These are phyloP conservation scores for Paramecium bursaria DNA, from an alignment of 73 alveolate genomes.

Conservation along the genomic window DNA sequence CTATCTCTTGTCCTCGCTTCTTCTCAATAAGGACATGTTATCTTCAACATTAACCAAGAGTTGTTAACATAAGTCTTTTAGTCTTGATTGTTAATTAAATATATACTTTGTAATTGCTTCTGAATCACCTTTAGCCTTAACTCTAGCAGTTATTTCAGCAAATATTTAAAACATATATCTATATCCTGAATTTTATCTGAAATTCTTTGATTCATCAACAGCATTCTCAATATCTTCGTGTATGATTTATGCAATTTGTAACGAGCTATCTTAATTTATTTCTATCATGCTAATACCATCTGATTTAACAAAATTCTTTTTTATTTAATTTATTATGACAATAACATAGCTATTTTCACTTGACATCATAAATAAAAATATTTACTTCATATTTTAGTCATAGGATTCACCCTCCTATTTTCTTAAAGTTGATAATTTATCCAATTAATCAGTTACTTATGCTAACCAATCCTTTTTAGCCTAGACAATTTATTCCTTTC, in stretches of 20 bases:
- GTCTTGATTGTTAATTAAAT: too few relatives aligned
- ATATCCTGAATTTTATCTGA: slow-evolving; percentile 41
- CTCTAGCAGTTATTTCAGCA: slow-evolving; percentile 23
- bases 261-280: background rate
- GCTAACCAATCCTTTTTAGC: slow-evolving; percentile 30
- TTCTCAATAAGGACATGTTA: too few relatives aligned
- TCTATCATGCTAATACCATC: slow-evolving; percentile 10
- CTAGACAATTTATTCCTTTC: slow-evolving; percentile 9
- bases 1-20: too few relatives aligned
- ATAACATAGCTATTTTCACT: slow-evolving; percentile 51
- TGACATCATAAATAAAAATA: too few relatives aligned
- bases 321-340: background rate
- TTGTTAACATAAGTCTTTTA: too few relatives aligned
- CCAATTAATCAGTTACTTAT: background rate
- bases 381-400: slow-evolving; percentile 30
- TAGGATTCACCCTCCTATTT: slow-evolving; percentile 14
- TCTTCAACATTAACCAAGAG: too few relatives aligned
- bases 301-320: slow-evolving; percentile 11
- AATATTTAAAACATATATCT: background rate
- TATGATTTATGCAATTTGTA: background rate
- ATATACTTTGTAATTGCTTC: too few relatives aligned
- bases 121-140: slow-evolving; percentile 6
- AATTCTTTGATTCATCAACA: slow-evolving; percentile 42
- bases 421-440: slow-evolving; percentile 5
- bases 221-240: slow-evolving; percentile 50